A percentile compares a stretch with the other conserved stretches of the same genome.
Evolutionary conservation across 1,284 basidiomycete species (phyloP).

Genomic region (Anthracocystis walkeri): DNA sequence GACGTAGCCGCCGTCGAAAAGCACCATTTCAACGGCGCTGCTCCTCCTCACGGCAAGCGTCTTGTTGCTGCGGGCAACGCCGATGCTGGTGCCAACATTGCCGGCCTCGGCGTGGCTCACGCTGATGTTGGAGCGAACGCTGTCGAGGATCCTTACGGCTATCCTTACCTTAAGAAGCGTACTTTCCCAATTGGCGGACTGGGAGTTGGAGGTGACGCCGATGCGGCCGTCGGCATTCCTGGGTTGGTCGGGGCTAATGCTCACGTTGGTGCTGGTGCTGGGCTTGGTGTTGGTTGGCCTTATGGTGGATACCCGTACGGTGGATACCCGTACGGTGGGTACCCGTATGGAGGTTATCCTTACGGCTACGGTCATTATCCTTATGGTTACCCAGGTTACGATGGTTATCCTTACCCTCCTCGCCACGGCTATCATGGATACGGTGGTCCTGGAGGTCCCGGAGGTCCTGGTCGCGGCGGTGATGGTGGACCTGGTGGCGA

Average conservation of each 20-base stretch:
- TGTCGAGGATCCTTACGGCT: conserved; percentile 3
- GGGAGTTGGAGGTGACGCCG: not conserved
- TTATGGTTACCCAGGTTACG: not conserved
- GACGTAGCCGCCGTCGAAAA: conserved; percentile 9
- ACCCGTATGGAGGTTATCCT: not conserved
- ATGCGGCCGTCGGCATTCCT: not conserved
- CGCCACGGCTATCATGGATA: not conserved
- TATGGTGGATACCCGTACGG: conserved; percentile 4
- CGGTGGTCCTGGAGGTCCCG: not conserved
- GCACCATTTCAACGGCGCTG: not conserved
- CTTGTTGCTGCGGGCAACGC: not conserved
- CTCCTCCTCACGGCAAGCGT: conserved; percentile 1
- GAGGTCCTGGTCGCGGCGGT: conserved; percentile 13
- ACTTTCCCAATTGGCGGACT: too few species aligned
- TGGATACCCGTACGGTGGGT: not conserved
- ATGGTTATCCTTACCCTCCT: not conserved
- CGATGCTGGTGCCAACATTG: conserved; percentile 8
- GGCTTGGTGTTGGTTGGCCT: not conserved
- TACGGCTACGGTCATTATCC: too few species aligned
- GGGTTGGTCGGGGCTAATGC: not conserved
- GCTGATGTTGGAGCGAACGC: not conserved
- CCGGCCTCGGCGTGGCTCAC: not conserved
- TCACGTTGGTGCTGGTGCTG: not conserved
- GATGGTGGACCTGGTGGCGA: conserved; percentile 4
- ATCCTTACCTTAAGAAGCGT: not conserved